Evolutionary conservation across 768 basidiomycete species (phyloP), one percentile per base, ranked within the genome.

Genomic region (Russula virescens): DNA sequence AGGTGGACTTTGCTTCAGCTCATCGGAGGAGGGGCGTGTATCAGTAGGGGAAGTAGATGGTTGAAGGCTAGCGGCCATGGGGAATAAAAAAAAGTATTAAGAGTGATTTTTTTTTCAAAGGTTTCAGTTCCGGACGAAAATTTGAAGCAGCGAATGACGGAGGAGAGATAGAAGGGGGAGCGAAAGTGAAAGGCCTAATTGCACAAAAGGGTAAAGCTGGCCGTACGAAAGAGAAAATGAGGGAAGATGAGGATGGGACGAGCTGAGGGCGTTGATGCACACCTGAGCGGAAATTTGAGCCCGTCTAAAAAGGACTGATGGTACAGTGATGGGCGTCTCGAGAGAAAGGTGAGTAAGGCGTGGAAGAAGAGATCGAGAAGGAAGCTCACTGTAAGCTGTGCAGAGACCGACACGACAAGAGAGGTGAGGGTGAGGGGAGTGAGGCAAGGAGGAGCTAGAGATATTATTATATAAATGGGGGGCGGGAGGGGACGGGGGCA

Each of bases 1-100:
- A 66, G 92, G 90, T 21, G 92, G 91, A 75, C 88, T 93, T 71
- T 89, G 88, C 79, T 89, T 91, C 73, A 86, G 80, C 68, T 84
- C 87, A 71, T 86, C 87, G 56, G 82, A 78, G 73, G 83, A 70
- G 71, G 82, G 75, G 73, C 77, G 81, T 85, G 83, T 82, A 86
- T 88, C 84, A 82, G 78, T 81, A 80, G 84, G 80, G 73, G 80
- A 77, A 77, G 75, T 87, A 85, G 83, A 82, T 75, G 84, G 83
- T 78, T 89, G 85, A 78, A 80, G 74, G 76, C 78, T 76, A 75
- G 78, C 77, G 75, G 83, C 87, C 89, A 91, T 90, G 81, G 81
- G 79, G 72, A 73, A 67, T 67, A 75, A 77, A 71, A 72, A 35
- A 35, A 38, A 38, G 70, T 69, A 66, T 62, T 68, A 66, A 66